Evolutionary conservation across 176 grass and related monocot species (phyloP).

Genomic region (Zoysia pacifica): DNA sequence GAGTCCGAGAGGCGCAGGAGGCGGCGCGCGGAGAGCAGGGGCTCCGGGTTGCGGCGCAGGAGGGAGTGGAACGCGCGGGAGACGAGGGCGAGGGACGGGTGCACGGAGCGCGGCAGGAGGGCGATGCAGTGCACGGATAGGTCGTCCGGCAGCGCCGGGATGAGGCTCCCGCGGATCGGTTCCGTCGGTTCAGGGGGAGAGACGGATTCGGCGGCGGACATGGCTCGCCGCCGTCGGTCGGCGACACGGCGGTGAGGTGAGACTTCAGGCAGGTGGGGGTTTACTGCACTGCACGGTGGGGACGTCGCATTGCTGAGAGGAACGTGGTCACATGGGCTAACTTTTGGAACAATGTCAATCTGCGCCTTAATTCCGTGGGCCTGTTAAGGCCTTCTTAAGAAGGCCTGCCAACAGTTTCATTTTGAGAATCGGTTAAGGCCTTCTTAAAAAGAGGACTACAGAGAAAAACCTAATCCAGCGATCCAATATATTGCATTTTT

Average conservation of each 20-base stretch:
- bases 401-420: not conserved
- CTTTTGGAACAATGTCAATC: no score
- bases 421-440: no score
- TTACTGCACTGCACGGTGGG: no score
- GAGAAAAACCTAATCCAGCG: no score
- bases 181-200: not conserved
- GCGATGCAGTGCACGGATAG: constrained; percentile 71
- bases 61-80: constrained; percentile 71
- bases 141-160: constrained; percentile 75
- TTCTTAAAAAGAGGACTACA: no score
- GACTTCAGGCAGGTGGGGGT: not conserved
- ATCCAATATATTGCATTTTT: no score
- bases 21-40: constrained; percentile 53
- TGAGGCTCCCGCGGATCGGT: constrained; percentile 45
- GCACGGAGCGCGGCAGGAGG: constrained; percentile 51
- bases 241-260: not conserved
- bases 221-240: constrained; percentile 34
- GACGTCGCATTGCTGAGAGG: no score
- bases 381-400: not conserved
- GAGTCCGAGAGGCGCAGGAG: constrained; percentile 46
- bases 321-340: no score
- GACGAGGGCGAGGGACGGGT: constrained; percentile 52
- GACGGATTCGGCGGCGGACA: constrained; percentile 23
- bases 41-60: constrained; percentile 49
- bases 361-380: not conserved